These are phyloP conservation scores for Hanseniaspora valbyensis DNA, from an alignment of 805 yeast species.

Conservation along the genomic window DNA sequence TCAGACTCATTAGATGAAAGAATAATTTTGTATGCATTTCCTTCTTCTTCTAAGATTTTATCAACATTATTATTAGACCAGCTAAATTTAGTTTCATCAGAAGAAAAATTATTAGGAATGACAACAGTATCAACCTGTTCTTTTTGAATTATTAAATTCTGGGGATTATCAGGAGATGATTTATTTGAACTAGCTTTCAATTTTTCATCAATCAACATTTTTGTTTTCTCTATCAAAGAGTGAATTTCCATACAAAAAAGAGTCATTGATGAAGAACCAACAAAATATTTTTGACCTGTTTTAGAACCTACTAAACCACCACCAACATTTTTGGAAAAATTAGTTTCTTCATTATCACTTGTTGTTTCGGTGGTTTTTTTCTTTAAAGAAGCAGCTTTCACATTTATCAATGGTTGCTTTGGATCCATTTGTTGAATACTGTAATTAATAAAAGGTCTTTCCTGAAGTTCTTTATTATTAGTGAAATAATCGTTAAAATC, in stretches of 20 bases:
- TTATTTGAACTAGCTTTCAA: constrained; percentile 12
- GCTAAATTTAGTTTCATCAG: constrained; percentile 19
- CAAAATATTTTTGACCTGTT: constrained; percentile 64
- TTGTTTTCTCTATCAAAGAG: constrained; percentile 39
- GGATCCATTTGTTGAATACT: background rate
- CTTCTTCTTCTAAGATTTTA: constrained; percentile 60
- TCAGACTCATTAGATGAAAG: constrained; percentile 54
- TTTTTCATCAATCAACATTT: constrained; percentile 22
- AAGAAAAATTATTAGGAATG: constrained; percentile 10
- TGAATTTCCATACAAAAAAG: constrained; percentile 68
- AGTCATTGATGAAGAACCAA: constrained; percentile 77
- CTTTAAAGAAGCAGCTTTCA: background rate
- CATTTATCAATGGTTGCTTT: background rate
- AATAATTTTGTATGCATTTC: constrained; percentile 63
- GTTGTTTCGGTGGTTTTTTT: constrained; percentile 14
- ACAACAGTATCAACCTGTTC: constrained; percentile 1
- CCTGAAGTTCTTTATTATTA: background rate
- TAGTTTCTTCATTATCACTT: constrained; percentile 54
- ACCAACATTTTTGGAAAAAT: constrained; percentile 53
- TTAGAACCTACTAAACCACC: constrained; percentile 63
- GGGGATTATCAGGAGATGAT: background rate
- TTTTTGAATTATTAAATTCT: constrained; percentile 16
- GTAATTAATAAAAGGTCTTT: background rate
- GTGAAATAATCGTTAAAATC: background rate
- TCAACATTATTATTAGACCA: constrained; percentile 27